Conservation (phyloP, 768 basidiomycete species). For the Asterophora parasitica region DNA sequence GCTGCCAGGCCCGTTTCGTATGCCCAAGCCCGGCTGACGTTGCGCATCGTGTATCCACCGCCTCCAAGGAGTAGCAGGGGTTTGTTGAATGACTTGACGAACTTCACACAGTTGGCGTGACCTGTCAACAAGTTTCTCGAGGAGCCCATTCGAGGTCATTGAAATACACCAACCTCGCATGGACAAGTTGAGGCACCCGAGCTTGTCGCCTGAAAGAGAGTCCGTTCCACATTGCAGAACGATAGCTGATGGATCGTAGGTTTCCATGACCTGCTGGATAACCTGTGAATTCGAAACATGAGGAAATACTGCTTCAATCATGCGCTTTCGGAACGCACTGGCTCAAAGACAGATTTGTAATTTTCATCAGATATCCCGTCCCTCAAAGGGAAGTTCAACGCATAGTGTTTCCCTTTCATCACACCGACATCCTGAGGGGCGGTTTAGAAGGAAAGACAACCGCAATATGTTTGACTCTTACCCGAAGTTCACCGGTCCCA, state of each 20-base stretch:
- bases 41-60: conserved; percentile 98
- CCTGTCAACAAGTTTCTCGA: conserved; percentile 39
- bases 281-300: conserved; percentile 47
- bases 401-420: conserved; percentile 89
- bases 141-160: not conserved
- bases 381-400: conserved; percentile 90
- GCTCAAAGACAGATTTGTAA: conserved; percentile 93
- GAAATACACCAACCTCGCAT: conserved; percentile 67
- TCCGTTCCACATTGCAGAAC: conserved; percentile 98
- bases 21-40: conserved; percentile 95
- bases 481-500: conserved; percentile 94
- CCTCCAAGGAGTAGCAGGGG: conserved; percentile 94
- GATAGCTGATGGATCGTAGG: conserved; percentile 90
- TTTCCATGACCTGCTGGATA: conserved; percentile 89
- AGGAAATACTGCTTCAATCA: not conserved
- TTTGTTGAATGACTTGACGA: conserved; percentile 93
- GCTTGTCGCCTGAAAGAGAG: conserved; percentile 92
- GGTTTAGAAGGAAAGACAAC: conserved; percentile 6
- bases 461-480: conserved; percentile 29
- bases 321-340: conserved; percentile 48
- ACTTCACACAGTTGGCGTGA: conserved; percentile 95
- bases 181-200: conserved; percentile 93
- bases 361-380: conserved; percentile 95
- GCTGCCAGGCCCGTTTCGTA: conserved; percentile 98
- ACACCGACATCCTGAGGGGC: conserved; percentile 78